These are phyloP conservation scores for Chlorella sp. DNA, from an alignment of 139 green algal genomes.

Conservation along the genomic window DNA sequence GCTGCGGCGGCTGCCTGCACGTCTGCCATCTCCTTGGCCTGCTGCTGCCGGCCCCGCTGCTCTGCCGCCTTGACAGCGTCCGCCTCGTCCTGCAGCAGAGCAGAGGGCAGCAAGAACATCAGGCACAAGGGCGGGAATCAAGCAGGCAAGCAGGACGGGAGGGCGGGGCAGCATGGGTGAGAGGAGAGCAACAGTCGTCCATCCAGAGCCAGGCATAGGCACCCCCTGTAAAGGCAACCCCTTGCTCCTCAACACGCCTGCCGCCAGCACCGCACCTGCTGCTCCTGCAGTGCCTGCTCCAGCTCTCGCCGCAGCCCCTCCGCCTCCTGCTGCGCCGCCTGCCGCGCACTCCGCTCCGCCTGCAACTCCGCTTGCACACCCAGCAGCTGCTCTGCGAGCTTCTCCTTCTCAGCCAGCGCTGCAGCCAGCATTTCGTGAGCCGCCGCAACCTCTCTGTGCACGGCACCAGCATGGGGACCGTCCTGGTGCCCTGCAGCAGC, in stretches of 20 bases:
- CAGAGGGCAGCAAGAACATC: background rate
- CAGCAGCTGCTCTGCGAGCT: background rate
- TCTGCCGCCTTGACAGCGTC: background rate
- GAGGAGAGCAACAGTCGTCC: background rate
- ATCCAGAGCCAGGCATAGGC: background rate
- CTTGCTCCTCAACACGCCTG: background rate
- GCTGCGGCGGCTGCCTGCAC: background rate
- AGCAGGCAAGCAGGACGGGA: background rate
- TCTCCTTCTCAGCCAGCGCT: background rate
- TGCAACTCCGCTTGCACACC: background rate
- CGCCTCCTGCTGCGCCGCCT: background rate
- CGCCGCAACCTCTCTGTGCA: background rate
- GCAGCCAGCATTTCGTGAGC: background rate
- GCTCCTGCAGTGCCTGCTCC: background rate
- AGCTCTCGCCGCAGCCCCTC: slow-evolving; percentile 4
- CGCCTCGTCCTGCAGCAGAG: background rate
- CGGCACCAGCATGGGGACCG: background rate
- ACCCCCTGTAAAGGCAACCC: background rate
- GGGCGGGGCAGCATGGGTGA: background rate
- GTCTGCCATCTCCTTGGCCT: slow-evolving; percentile 14
- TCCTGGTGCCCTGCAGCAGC: background rate
- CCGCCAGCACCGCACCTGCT: background rate
- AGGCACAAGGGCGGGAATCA: background rate
- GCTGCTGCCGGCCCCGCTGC: slow-evolving; percentile 15
- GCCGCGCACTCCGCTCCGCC: background rate